phyloP scores from a whole-genome alignment of 2,329 filamentous ascomycete genomes.

The Colletotrichum acutatum region DNA sequence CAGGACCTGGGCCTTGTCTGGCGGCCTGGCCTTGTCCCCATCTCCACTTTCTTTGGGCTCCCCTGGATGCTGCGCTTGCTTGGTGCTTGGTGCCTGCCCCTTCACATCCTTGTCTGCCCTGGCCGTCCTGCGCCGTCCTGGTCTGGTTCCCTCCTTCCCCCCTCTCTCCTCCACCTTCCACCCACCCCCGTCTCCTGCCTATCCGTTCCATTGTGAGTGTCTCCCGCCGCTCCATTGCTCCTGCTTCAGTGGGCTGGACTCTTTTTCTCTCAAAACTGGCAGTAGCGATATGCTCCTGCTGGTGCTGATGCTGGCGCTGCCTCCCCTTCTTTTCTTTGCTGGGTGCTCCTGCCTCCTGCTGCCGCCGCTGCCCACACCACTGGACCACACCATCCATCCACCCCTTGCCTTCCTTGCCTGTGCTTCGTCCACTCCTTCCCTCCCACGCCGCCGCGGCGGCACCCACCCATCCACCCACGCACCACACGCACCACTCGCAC shows the following conservation, averaged over 20 bases:
- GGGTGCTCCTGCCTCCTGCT: background rate
- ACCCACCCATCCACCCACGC: slow-evolving; percentile 36
- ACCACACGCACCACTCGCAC: slow-evolving; percentile 34
- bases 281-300: background rate
- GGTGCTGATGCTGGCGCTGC: too few relatives aligned
- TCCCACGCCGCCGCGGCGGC: background rate
- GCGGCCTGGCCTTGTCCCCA: slow-evolving; percentile 10
- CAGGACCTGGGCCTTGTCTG: slow-evolving; percentile 23
- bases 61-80: slow-evolving; percentile 13
- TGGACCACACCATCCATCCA: background rate
- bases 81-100: slow-evolving; percentile 21
- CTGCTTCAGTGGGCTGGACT: background rate
- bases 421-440: slow-evolving; percentile 33
- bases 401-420: background rate
- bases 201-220: slow-evolving; percentile 36
- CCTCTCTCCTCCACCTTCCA: background rate
- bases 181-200: slow-evolving; percentile 27
- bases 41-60: slow-evolving; percentile 32
- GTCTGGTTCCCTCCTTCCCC: slow-evolving; percentile 19
- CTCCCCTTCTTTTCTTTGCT: background rate
- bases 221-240: background rate
- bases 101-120: slow-evolving; percentile 22
- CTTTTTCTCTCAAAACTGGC: background rate
- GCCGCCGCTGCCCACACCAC: background rate
- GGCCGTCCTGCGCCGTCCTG: slow-evolving; percentile 15